These are phyloP conservation scores for Aspergillus uvarum DNA, from an alignment of 2,329 filamentous ascomycete species.

Conservation along the genomic window DNA sequence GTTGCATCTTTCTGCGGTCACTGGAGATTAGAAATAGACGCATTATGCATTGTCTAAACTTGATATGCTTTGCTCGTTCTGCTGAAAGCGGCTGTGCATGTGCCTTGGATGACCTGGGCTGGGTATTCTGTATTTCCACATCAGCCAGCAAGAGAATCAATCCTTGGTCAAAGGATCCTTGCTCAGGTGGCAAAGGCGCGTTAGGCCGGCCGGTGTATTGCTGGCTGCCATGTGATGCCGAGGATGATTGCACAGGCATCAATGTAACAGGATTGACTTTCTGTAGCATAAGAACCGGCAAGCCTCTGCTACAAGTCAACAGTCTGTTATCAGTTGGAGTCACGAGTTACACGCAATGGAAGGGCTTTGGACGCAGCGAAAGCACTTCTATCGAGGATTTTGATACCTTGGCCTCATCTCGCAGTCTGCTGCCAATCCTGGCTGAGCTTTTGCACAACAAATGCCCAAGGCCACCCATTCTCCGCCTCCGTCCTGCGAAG, in stretches of 20 bases:
- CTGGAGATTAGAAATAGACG: too few species aligned
- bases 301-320: not conserved
- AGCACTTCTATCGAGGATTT: not conserved
- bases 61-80: too few species aligned
- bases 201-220: not conserved
- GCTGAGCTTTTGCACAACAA: slow-evolving; percentile 20
- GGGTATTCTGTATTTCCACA: too few species aligned
- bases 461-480: slow-evolving; percentile 26
- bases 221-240: not conserved
- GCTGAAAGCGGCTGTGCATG: too few species aligned
- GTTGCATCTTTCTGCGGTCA: too few species aligned
- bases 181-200: too few species aligned
- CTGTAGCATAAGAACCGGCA: not conserved
- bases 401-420: not conserved
- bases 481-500: slow-evolving; percentile 24
- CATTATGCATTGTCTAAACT: too few species aligned
- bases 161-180: too few species aligned
- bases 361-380: not conserved
- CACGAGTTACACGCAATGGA: not conserved
- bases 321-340: not conserved
- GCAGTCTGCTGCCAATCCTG: slow-evolving; percentile 18
- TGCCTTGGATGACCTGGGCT: too few species aligned
- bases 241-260: not conserved
- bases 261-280: not conserved
- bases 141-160: not conserved